A percentile compares a stretch with the other conserved stretches of the same genome.
Evolutionary conservation across 495 filamentous ascomycete species (phyloP).

Genomic region (Podospora anserina): DNA sequence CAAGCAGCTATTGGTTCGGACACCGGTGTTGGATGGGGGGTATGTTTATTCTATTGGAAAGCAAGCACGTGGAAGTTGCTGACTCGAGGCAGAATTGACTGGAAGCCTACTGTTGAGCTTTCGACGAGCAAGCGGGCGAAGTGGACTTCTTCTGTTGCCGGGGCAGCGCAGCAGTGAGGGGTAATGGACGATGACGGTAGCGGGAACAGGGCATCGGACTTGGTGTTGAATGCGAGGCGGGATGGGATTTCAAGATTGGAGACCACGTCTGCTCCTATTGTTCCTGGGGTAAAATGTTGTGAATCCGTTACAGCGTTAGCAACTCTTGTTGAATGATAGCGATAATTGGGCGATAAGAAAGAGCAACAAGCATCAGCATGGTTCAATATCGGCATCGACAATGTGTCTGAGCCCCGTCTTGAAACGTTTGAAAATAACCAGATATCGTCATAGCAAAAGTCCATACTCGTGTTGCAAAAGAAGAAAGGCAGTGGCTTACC

Average conservation of each 20-base stretch:
- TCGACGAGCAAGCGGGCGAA: neutral
- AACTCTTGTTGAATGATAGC: neutral
- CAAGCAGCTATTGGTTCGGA: slow-evolving; percentile 6
- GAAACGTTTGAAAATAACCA: neutral
- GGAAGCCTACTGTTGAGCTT: slow-evolving; percentile 10
- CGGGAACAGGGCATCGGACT: neutral
- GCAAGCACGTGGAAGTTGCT: neutral
- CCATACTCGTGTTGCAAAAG: neutral
- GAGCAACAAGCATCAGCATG: neutral
- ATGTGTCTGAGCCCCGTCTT: neutral
- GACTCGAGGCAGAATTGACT: neutral
- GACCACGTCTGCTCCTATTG: neutral
- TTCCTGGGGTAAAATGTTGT: neutral
- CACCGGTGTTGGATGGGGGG: slow-evolving; percentile 5
- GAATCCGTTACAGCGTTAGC: neutral
- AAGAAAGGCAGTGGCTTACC: neutral
- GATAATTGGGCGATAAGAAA: neutral
- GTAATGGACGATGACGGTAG: neutral
- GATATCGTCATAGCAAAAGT: neutral
- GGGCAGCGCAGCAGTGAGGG: neutral
- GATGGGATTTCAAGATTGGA: neutral
- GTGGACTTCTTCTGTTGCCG: neutral
- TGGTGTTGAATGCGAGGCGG: neutral
- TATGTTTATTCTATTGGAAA: neutral
- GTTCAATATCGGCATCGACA: neutral